Conservation (phyloP, 495 filamentous ascomycete genomes). For the Penicillium psychrofluorescens region DNA sequence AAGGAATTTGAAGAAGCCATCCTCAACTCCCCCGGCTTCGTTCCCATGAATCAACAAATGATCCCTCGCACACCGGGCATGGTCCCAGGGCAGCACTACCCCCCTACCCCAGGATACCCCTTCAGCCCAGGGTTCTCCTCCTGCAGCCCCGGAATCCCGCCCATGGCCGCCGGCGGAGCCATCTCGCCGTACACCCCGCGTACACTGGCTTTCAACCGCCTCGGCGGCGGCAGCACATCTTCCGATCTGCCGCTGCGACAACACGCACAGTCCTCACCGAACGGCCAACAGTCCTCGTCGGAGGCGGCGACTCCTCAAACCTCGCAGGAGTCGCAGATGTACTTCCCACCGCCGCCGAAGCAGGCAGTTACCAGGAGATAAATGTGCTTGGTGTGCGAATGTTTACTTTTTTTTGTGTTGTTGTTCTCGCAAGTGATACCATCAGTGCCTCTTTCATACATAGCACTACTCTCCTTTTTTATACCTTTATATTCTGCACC, state of each 20-base stretch:
- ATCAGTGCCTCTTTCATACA: constrained; percentile 9
- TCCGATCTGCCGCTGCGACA: constrained; percentile 39
- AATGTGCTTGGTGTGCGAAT: neutral
- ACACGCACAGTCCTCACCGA: too few relatives aligned
- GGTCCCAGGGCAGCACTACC: constrained; percentile 7
- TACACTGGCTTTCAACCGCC: constrained; percentile 36
- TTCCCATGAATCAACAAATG: constrained; percentile 25
- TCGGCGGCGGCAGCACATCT: constrained; percentile 14
- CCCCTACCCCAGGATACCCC: too few relatives aligned
- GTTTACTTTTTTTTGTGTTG: constrained; percentile 3
- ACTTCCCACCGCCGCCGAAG: constrained; percentile 40
- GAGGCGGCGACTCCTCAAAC: constrained; percentile 7
- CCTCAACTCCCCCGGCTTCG: constrained; percentile 36
- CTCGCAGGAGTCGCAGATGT: constrained; percentile 24
- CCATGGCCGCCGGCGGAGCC: constrained; percentile 10
- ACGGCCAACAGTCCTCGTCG: constrained; percentile 7
- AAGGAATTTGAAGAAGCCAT: constrained; percentile 38
- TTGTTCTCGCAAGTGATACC: constrained; percentile 13
- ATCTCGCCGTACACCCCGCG: constrained; percentile 33
- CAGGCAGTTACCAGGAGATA: constrained; percentile 22
- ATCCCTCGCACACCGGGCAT: constrained; percentile 6
- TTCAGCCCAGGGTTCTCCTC: too few relatives aligned
- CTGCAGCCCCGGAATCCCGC: constrained; percentile 18
- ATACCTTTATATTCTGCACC: too few relatives aligned
- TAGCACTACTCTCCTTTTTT: constrained; percentile 6